Percentiles rank a stretch among this genome's conserved stretches.
Conservation (phyloP, 352 stramenopile genomes). For the Phytophthora multivora region DNA sequence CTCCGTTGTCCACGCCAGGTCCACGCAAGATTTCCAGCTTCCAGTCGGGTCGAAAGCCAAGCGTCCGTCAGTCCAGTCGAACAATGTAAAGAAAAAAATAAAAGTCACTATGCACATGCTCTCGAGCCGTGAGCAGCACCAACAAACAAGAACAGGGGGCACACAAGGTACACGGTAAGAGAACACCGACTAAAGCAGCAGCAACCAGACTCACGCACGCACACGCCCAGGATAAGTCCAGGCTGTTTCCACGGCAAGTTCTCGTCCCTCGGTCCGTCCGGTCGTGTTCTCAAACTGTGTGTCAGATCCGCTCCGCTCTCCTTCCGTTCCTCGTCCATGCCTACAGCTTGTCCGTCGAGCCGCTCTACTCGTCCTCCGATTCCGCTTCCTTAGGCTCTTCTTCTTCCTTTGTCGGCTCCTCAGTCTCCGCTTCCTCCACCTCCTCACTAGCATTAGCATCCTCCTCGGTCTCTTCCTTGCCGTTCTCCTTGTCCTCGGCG, state of each 20-base stretch:
- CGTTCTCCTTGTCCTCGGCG: slow-evolving; percentile 14
- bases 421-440: slow-evolving; percentile 19
- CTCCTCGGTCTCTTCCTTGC: slow-evolving; percentile 20
- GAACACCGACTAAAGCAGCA: slow-evolving; percentile 41
- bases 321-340: slow-evolving; percentile 9
- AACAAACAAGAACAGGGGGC: slow-evolving; percentile 43
- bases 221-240: slow-evolving; percentile 27
- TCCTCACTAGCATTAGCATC: slow-evolving; percentile 9
- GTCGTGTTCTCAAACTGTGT: slow-evolving; percentile 32
- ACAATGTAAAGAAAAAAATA: slow-evolving; percentile 47
- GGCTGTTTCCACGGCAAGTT: slow-evolving; percentile 25
- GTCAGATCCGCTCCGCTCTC: slow-evolving; percentile 11
- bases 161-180: slow-evolving; percentile 49
- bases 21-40: slow-evolving; percentile 1
- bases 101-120: slow-evolving; percentile 43
- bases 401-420: slow-evolving; percentile 10
- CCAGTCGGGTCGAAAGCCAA: slow-evolving; percentile 27
- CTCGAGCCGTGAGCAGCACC: slow-evolving; percentile 38
- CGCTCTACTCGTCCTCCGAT: slow-evolving; percentile 12
- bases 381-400: slow-evolving; percentile 14
- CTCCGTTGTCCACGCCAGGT: slow-evolving; percentile 20
- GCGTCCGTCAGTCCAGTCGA: slow-evolving; percentile 23
- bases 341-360: slow-evolving; percentile 12
- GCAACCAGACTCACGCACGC: slow-evolving; percentile 46
- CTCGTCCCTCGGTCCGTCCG: slow-evolving; percentile 20